phyloP scores from a whole-genome alignment of 2,329 filamentous ascomycete species.

The Alternaria sp. region DNA sequence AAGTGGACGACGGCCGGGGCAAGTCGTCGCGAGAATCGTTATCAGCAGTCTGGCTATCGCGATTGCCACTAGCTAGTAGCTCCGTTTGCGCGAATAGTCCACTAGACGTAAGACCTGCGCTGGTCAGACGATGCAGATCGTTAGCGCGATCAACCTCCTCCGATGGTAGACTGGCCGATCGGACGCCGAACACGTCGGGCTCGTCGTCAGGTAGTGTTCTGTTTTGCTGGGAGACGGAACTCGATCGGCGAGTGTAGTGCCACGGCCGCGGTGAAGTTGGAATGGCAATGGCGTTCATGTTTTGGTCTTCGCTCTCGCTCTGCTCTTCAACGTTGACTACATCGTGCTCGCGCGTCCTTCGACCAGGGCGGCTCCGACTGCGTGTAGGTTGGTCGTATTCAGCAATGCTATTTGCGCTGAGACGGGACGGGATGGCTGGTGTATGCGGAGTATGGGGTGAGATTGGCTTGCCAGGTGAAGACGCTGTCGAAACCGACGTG shows the following conservation, averaged over 20 bases:
- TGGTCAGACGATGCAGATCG: constrained; percentile 36
- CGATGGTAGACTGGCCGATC: constrained; percentile 71
- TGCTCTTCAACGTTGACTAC: constrained; percentile 33
- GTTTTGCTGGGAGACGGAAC: constrained; percentile 71
- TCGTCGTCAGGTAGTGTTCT: constrained; percentile 68
- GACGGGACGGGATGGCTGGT: constrained; percentile 88
- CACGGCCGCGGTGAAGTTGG: constrained; percentile 69
- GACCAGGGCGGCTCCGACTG: constrained; percentile 40
- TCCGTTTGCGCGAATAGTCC: constrained; percentile 61
- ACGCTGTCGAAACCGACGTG: constrained; percentile 81
- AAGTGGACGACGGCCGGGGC: constrained; percentile 35
- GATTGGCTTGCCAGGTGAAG: constrained; percentile 85
- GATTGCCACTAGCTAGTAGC: constrained; percentile 35
- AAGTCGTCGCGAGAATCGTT: constrained; percentile 37
- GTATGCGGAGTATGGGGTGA: constrained; percentile 92
- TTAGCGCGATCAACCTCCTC: constrained; percentile 59
- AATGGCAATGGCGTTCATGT: constrained; percentile 74
- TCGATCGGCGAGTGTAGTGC: constrained; percentile 64
- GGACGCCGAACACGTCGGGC: constrained; percentile 65
- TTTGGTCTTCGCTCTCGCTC: constrained; percentile 49
- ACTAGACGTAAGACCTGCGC: constrained; percentile 67
- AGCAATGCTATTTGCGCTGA: constrained; percentile 87
- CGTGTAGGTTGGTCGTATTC: constrained; percentile 62
- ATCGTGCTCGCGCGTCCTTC: constrained; percentile 41
- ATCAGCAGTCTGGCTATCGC: constrained; percentile 25